These are phyloP conservation scores for Candida hispaniensis DNA, from an alignment of 805 yeast genomes.

Conservation along the genomic window DNA sequence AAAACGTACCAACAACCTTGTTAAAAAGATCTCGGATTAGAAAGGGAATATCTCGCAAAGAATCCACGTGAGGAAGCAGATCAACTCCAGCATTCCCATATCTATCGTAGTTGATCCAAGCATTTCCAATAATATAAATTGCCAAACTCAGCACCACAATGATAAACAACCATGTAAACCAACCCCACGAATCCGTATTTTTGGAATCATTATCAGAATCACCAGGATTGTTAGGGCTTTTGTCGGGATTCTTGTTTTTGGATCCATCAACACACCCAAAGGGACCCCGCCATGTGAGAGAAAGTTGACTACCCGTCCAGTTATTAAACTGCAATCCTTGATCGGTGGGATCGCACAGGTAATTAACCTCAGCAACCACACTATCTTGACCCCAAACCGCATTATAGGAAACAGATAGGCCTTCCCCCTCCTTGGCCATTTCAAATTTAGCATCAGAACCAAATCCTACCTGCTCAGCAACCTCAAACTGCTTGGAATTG, in stretches of 20 bases:
- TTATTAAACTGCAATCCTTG: slow-evolving; percentile 5
- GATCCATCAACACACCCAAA: slow-evolving; percentile 5
- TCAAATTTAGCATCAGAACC: slow-evolving; percentile 7
- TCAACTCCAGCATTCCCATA: slow-evolving; percentile 58
- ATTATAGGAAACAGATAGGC: slow-evolving; percentile 2
- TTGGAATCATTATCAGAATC: slow-evolving; percentile 25
- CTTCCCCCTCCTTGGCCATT: slow-evolving; percentile 3
- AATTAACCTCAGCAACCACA: slow-evolving; percentile 1
- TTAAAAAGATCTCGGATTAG: slow-evolving; percentile 63
- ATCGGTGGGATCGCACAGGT: slow-evolving; percentile 3
- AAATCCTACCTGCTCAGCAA: slow-evolving; percentile 44
- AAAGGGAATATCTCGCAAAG: slow-evolving; percentile 56
- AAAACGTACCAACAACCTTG: slow-evolving; percentile 61
- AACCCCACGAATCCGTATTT: slow-evolving; percentile 53
- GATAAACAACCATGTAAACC: slow-evolving; percentile 75
- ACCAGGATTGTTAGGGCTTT: slow-evolving; percentile 25
- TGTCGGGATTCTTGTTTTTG: slow-evolving; percentile 25
- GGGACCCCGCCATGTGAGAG: slow-evolving; percentile 6
- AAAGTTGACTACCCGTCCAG: neutral
- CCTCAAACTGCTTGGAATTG: slow-evolving; percentile 34
- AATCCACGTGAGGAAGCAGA: slow-evolving; percentile 31
- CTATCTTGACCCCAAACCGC: slow-evolving; percentile 7
- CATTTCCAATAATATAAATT: slow-evolving; percentile 59
- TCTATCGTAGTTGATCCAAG: slow-evolving; percentile 65
- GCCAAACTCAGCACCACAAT: slow-evolving; percentile 60